Conservation (phyloP, 2,329 filamentous ascomycete species). For the Xylariales sp. region DNA sequence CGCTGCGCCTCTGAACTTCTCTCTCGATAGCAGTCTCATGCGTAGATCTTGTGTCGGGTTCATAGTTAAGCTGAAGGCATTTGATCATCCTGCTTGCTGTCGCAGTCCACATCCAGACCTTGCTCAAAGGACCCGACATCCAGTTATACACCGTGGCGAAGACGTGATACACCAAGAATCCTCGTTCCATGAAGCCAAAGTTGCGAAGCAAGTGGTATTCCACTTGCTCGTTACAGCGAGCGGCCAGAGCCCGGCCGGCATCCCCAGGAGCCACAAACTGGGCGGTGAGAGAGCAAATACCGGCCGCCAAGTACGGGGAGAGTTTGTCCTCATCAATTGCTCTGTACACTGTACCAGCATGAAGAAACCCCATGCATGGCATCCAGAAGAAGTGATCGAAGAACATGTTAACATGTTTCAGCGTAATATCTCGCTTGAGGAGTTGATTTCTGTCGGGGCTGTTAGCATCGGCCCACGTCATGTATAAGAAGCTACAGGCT, state of each 20-base stretch:
- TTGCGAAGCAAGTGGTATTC: constrained; percentile 35
- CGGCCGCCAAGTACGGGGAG: constrained; percentile 28
- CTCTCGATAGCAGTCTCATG: constrained; percentile 2
- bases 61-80: constrained; percentile 9
- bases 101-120: constrained; percentile 10
- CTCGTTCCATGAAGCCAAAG: constrained; percentile 21
- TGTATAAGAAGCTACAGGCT: no score
- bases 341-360: constrained; percentile 27
- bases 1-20: constrained; percentile 8
- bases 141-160: constrained; percentile 9
- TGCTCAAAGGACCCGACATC: constrained; percentile 9
- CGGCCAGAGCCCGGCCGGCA: constrained; percentile 28
- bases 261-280: constrained; percentile 29
- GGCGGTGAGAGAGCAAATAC: constrained; percentile 32
- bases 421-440: constrained; percentile 27
- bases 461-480: no score
- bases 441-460: constrained; percentile 21
- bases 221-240: constrained; percentile 32
- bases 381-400: constrained; percentile 33
- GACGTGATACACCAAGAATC: constrained; percentile 6
- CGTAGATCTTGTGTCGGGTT: constrained; percentile 4
- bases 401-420: constrained; percentile 32
- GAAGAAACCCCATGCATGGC: constrained; percentile 34
- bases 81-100: constrained; percentile 8
- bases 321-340: constrained; percentile 31